Base-by-base conservation (phyloP, 331 rosid genomes). In the Phaseolus coccineus region DNA sequence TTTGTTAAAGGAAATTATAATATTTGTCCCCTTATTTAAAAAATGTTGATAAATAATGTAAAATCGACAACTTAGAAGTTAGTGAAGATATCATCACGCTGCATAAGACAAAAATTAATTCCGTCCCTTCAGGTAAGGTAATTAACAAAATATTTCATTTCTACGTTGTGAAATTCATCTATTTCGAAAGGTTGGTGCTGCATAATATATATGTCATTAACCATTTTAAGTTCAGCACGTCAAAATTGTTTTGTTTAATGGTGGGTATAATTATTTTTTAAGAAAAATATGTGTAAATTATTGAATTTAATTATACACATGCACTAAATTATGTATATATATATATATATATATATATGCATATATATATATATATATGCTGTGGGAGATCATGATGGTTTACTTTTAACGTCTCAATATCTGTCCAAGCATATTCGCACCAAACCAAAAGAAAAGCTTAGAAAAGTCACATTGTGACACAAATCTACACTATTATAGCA, bases 401-500 rank as follows among this genome's bases (percentile, higher is more conserved):
- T 63, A 12, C 2, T 64, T 55, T 39, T 73, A 31, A 33, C 37
- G 16, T 55, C 16, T 55, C 22, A 72, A n/a, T 71, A 51, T 53
- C 52, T 39, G 58, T 37, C 40, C 28, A 56, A 39, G 27, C 63
- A 35, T 10, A 33, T 33, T 52, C 77, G 53, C 22, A 35, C 2
- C 51, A 72, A 40, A 35, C 2, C 51, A 72, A 40, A 56, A 73
- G 25, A 0, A 62, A 62, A 62, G 3, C 69, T 6, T 28, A 8
- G 28, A 47, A 73, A 33, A 31, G 7, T 69, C 39, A 31, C 5
- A 22, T 31, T 12, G 7, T 42, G 44, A 40, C 8, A 56, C 55
- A 74, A 30, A 76, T 76, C 64, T 48, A 63, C 33, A 76, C 7
- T 37, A 8, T 35, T 31, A 13, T 30, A 61, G 22, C 16, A 31